Conservation (phyloP, 352 stramenopile species). For the Pythium brassicae region DNA sequence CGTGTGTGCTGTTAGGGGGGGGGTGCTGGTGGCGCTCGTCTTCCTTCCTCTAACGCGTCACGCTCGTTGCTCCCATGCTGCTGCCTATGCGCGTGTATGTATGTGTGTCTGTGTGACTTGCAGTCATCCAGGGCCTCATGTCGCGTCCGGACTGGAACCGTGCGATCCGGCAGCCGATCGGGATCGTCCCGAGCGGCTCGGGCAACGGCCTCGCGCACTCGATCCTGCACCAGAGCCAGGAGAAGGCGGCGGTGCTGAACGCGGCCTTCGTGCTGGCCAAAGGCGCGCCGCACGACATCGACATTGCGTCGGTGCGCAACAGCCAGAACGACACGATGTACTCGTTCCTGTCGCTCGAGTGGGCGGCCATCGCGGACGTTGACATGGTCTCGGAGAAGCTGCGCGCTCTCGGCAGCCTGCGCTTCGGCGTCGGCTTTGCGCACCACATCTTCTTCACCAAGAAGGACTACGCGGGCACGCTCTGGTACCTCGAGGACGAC, state of each 20-base stretch:
- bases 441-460: conserved; percentile 51
- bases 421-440: conserved; percentile 62
- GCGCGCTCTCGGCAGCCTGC: conserved; percentile 48
- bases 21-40: too few relatives aligned
- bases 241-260: conserved; percentile 42
- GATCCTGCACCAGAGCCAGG: conserved; percentile 44
- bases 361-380: conserved; percentile 79
- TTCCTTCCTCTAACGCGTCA: too few relatives aligned
- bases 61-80: conserved; percentile 1
- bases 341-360: conserved; percentile 82
- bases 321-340: conserved; percentile 45
- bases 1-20: too few relatives aligned
- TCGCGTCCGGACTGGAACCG: conserved; percentile 62
- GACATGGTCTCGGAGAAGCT: conserved; percentile 76
- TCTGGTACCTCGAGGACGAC: conserved; percentile 60
- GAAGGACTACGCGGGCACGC: conserved; percentile 48
- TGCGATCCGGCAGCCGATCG: conserved; percentile 61
- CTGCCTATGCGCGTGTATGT: background rate
- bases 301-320: conserved; percentile 62
- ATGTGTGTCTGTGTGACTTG: background rate
- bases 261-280: conserved; percentile 66
- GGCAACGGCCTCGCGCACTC: conserved; percentile 72
- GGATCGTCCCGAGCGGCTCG: conserved; percentile 49
- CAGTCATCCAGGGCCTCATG: conserved; percentile 77
- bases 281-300: conserved; percentile 53